Conservation (phyloP, 768 basidiomycete genomes). For the Leccinum sublutescens region DNA sequence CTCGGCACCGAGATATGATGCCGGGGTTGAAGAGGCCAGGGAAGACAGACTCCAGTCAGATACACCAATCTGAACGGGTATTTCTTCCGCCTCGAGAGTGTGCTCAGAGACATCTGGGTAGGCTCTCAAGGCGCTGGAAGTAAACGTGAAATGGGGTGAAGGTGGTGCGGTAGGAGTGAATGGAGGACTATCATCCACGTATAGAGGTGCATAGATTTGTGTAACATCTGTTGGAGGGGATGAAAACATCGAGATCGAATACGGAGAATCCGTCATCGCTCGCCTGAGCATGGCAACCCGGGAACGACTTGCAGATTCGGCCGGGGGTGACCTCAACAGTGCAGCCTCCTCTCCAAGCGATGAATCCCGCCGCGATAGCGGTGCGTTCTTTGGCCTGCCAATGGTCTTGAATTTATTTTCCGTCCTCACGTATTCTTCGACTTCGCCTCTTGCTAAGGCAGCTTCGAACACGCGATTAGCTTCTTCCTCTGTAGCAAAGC, state of each 20-base stretch:
- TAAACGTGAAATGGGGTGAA: slow-evolving; percentile 19
- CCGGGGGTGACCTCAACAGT: slow-evolving; percentile 17
- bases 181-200: slow-evolving; percentile 13
- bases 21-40: slow-evolving; percentile 1
- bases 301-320: slow-evolving; percentile 1
- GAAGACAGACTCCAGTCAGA: slow-evolving; percentile 8
- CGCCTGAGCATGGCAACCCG: slow-evolving; percentile 10
- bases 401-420: not conserved
- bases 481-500: slow-evolving; percentile 43
- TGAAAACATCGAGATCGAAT: slow-evolving; percentile 11
- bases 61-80: slow-evolving; percentile 1
- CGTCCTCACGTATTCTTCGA: slow-evolving; percentile 14
- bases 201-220: slow-evolving; percentile 15
- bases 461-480: slow-evolving; percentile 35
- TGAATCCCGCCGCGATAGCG: slow-evolving; percentile 10
- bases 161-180: slow-evolving; percentile 3
- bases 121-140: slow-evolving; percentile 19
- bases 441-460: slow-evolving; percentile 30
- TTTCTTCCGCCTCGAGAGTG: not conserved
- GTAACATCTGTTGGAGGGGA: slow-evolving; percentile 31
- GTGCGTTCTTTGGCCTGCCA: slow-evolving; percentile 6
- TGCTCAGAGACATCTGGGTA: slow-evolving; percentile 6
- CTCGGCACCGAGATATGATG: slow-evolving; percentile 9
- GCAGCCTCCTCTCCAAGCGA: slow-evolving; percentile 13
- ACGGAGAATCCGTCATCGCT: slow-evolving; percentile 9